These are phyloP conservation scores for Astragalus membranaceus DNA, from an alignment of 306 rosid species.

Conservation along the genomic window DNA sequence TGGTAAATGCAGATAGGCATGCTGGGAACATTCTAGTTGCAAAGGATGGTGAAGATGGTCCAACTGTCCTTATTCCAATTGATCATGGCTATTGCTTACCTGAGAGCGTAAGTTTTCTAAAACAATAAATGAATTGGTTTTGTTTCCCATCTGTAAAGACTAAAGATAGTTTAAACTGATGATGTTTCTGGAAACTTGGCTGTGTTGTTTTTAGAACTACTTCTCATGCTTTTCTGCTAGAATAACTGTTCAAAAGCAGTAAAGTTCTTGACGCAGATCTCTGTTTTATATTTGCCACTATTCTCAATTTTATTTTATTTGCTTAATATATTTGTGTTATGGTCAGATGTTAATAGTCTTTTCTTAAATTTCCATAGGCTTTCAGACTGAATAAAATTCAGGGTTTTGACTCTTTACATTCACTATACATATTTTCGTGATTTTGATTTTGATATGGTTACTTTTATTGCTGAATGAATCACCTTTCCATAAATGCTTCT, in stretches of 20 bases:
- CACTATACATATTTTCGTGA: not conserved
- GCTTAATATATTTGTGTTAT: not conserved
- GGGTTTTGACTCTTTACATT: not conserved
- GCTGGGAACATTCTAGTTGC: constrained; percentile 46
- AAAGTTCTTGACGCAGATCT: not conserved
- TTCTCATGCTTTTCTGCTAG: constrained; percentile 3
- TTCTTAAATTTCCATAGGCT: not conserved
- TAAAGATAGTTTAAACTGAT: constrained; percentile 1
- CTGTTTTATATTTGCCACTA: not conserved
- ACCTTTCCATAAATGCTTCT: not conserved
- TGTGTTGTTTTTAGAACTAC: not conserved
- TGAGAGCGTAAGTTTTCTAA: constrained; percentile 38
- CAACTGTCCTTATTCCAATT: constrained; percentile 47
- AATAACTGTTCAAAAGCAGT: not conserved
- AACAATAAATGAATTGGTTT: not conserved
- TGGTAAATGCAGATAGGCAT: constrained; percentile 69
- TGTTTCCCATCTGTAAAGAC: not conserved
- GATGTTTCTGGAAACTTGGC: not conserved
- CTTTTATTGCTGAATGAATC: too few species aligned
- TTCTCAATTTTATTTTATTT: not conserved
- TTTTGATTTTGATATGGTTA: not conserved
- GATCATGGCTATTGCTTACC: constrained; percentile 67
- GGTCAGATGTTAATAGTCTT: not conserved
- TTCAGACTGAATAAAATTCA: not conserved
- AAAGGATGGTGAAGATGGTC: constrained; percentile 32